Evolutionary conservation across 2,329 filamentous ascomycete genomes (phyloP), one percentile per base, ranked within the genome.

Genomic region (Septoria petroselini): DNA sequence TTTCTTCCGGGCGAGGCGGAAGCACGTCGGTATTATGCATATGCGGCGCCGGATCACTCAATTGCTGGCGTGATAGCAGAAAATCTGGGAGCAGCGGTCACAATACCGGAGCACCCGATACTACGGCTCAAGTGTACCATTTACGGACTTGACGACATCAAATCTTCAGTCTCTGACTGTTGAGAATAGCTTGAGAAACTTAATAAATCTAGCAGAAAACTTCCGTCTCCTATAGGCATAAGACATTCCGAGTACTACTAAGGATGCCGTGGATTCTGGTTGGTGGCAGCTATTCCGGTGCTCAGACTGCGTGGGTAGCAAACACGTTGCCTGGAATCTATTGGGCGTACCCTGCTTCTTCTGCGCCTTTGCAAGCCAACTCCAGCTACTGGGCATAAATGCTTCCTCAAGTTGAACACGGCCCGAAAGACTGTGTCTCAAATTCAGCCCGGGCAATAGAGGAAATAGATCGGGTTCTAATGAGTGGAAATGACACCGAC

Each of bases 71-170:
- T 70, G 4, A 72, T 74, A 52, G 79, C 77, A 1, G 67, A 79
- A 60, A 71, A 73, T 39, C 69, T 81, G 25, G 71, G 74, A 21
- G 79, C 72, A 34, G 79, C 79, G 6, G 71, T 75, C 2, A 61
- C 82, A 21, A 61, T 81, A 48, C 58, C 81, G 29, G 79, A 82
- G 64, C 79, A 82, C n/a, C 60, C 73, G 78, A 11, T 81, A 78
- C 63, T 82, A 74, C 73, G 79, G 79, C 6, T 69, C 71, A 15
- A 80, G 77, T 5, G 74, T 74, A 76, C 55, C 33, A 8, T 17
- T 6, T 14, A 8, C 33, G 15, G 9, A 8, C 14, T 14, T 11
- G 6, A 35, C 7, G 7, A 15, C 6, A 6, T 7, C 8, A 7
- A 17, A 35, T 17, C 33, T 35, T 7, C 7, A 6, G 7, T 73